Percentiles rank a stretch among this genome's conserved stretches.
Evolutionary conservation across 805 yeast species (phyloP).

Genomic region (Ogataea paradorogensis): DNA sequence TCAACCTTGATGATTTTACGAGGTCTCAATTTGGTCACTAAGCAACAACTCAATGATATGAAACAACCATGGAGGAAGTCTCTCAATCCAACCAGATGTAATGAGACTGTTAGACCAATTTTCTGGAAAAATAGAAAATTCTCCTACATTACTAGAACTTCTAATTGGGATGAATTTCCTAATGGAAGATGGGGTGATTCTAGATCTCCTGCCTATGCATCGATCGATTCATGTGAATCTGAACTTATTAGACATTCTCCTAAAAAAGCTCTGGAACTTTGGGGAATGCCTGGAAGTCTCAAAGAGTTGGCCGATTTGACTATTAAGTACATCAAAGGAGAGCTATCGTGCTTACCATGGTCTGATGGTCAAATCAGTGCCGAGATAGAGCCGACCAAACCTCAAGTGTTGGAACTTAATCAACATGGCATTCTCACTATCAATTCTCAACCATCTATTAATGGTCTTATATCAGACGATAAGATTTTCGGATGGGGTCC

Average conservation of each 20-base stretch:
- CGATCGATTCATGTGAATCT: constrained; percentile 76
- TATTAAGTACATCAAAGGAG: constrained; percentile 66
- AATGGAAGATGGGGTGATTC: constrained; percentile 99
- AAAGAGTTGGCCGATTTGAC: constrained; percentile 64
- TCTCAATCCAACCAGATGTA: constrained; percentile 71
- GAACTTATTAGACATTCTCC: constrained; percentile 80
- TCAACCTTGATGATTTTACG: constrained; percentile 87
- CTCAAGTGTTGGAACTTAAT: constrained; percentile 62
- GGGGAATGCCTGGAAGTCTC: constrained; percentile 76
- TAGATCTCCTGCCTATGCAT: constrained; percentile 95
- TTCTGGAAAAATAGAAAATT: constrained; percentile 95
- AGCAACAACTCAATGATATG: constrained; percentile 24
- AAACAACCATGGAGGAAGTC: constrained; percentile 88
- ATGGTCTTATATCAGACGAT: constrained; percentile 72
- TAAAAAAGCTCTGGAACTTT: constrained; percentile 73
- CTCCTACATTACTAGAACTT: constrained; percentile 83
- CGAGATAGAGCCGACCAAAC: constrained; percentile 65
- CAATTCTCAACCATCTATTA: constrained; percentile 92
- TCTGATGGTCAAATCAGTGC: constrained; percentile 83
- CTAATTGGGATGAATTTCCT: constrained; percentile 97
- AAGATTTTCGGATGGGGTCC: constrained; percentile 94
- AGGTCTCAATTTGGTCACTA: constrained; percentile 51
- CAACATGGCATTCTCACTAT: constrained; percentile 69
- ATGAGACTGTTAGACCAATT: constrained; percentile 87
- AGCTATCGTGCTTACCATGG: constrained; percentile 83